These are phyloP conservation scores for Globisporangium camurandrum DNA, from an alignment of 352 stramenopile genomes.

Conservation along the genomic window DNA sequence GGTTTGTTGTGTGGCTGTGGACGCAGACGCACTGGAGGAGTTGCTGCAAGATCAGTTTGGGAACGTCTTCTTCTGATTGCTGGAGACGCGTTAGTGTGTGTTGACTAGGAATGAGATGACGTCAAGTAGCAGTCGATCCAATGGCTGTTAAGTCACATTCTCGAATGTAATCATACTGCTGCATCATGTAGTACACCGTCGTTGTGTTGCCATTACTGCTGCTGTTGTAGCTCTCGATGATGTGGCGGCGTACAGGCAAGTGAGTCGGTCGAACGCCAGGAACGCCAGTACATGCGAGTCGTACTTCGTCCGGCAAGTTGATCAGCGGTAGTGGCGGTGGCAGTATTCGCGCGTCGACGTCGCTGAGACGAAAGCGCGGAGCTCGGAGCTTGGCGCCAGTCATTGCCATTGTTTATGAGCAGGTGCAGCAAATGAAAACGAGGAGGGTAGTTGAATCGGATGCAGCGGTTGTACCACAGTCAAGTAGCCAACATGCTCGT, in stretches of 20 bases:
- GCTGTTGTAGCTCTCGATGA: conserved; percentile 6
- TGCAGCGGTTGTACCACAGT: no score
- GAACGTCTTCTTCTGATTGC: conserved; percentile 35
- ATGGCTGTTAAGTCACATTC: no score
- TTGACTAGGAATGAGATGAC: no score
- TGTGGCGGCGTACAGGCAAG: conserved; percentile 40
- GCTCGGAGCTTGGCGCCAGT: conserved; percentile 13
- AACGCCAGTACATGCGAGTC: conserved; percentile 30
- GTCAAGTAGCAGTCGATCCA: no score
- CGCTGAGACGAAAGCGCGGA: conserved; percentile 18
- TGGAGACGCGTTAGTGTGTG: no score
- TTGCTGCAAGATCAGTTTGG: conserved; percentile 48
- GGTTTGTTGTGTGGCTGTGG: neutral
- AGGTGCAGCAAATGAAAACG: no score
- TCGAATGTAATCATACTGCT: no score
- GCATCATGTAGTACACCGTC: no score
- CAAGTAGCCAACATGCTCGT: no score
- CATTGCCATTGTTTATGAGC: no score
- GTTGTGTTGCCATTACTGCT: conserved; percentile 3
- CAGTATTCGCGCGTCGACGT: conserved; percentile 29
- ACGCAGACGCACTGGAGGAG: conserved; percentile 33
- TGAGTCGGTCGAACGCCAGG: conserved; percentile 27
- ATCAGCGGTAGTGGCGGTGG: conserved; percentile 56
- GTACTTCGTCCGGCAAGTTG: conserved; percentile 39
- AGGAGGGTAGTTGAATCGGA: no score